Evolutionary conservation across 306 rosid genomes (phyloP).

Genomic region (Quercus bicolor): DNA sequence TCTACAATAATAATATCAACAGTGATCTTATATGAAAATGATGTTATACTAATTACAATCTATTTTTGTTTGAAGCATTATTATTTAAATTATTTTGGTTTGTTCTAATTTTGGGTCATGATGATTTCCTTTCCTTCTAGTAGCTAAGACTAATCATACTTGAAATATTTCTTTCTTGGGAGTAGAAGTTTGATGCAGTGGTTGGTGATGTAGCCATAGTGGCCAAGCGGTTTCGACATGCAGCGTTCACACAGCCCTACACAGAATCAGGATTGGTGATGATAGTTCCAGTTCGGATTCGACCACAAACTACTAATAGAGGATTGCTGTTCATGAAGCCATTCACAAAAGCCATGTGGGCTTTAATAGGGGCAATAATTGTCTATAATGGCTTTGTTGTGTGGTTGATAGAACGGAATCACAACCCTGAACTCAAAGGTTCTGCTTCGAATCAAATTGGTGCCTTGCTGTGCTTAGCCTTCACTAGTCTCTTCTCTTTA

Average conservation of each 20-base stretch:
- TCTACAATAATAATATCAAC: too few species aligned
- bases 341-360: constrained; percentile 47
- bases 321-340: constrained; percentile 47
- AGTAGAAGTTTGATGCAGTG: constrained; percentile 45
- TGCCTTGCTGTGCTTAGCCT: constrained; percentile 35
- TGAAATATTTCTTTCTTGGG: background rate
- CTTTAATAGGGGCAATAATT: constrained; percentile 20
- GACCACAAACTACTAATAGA: constrained; percentile 13
- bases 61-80: too few species aligned
- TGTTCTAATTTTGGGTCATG: too few species aligned
- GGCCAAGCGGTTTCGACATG: constrained; percentile 22
- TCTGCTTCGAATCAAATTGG: constrained; percentile 39
- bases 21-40: too few species aligned
- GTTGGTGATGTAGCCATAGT: constrained; percentile 45
- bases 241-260: constrained; percentile 46
- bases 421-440: constrained; percentile 25
- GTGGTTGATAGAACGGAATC: constrained; percentile 45
- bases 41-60: too few species aligned
- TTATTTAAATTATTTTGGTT: too few species aligned
- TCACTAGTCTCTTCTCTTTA: constrained; percentile 41
- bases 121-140: too few species aligned
- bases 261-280: constrained; percentile 45
- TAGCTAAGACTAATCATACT: background rate
- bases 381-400: constrained; percentile 50
- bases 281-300: constrained; percentile 33